phyloP scores from a whole-genome alignment of 306 rosid genomes.

The Hylodesmum podocarpum region DNA sequence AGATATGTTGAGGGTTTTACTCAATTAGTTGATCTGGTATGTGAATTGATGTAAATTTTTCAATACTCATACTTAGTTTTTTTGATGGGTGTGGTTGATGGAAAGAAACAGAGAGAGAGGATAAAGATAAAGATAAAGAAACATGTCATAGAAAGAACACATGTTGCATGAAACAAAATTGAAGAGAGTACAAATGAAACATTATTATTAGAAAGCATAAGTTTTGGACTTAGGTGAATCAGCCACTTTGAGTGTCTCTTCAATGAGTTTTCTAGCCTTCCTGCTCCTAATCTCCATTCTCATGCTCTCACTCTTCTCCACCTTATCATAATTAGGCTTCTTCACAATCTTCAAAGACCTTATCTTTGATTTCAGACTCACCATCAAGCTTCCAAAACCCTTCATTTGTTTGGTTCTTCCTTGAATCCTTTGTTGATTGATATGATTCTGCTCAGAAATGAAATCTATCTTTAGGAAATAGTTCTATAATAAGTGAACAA shows the following conservation, averaged over 20 bases:
- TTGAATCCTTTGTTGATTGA: not conserved
- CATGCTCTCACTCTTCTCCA: constrained; percentile 98
- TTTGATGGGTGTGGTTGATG: not conserved
- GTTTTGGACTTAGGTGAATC: constrained; percentile 75
- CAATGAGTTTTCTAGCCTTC: constrained; percentile 80
- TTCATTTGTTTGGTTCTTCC: constrained; percentile 25
- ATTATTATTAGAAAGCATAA: constrained; percentile 48
- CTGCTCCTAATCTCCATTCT: constrained; percentile 89
- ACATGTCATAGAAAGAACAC: not conserved
- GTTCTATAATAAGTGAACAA: not conserved
- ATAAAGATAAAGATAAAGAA: not conserved
- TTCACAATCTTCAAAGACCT: constrained; percentile 59
- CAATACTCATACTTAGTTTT: too few relatives aligned
- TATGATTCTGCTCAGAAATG: constrained; percentile 12
- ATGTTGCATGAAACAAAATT: not conserved
- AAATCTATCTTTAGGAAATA: not conserved
- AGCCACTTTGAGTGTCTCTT: constrained; percentile 69
- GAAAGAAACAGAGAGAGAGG: not conserved
- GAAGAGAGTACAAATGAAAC: not conserved
- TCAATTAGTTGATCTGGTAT: too few relatives aligned
- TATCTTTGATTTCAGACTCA: constrained; percentile 67
- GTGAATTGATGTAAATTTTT: too few relatives aligned
- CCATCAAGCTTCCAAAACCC: constrained; percentile 63
- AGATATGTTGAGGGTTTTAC: too few relatives aligned
- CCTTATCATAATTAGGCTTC: constrained; percentile 71